Evolutionary conservation across 2,329 filamentous ascomycete genomes (phyloP).

Genomic region (Blumeriella jaapii): DNA sequence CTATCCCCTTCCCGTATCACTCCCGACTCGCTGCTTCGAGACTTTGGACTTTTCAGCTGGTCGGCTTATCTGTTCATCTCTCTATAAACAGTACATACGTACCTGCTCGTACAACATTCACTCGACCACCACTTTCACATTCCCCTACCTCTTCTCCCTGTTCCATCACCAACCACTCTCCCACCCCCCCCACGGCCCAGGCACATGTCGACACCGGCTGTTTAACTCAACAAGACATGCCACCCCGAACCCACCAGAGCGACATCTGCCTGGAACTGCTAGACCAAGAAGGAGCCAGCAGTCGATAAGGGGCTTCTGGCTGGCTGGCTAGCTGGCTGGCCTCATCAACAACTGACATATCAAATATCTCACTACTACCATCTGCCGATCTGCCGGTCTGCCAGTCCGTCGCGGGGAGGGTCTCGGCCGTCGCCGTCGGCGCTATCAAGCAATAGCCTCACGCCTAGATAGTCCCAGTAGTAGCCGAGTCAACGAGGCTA

Average conservation of each 20-base stretch:
- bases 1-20: too few species aligned
- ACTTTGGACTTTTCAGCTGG: too few species aligned
- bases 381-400: not conserved
- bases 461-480: not conserved
- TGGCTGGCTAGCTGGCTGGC: not conserved
- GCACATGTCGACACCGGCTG: not conserved
- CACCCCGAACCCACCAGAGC: constrained; percentile 4
- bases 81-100: too few species aligned
- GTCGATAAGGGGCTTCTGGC: constrained; percentile 1
- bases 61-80: too few species aligned
- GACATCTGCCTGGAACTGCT: constrained; percentile 7
- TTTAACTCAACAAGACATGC: constrained; percentile 2
- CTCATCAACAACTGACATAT: not conserved
- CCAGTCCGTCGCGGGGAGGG: not conserved
- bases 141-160: not conserved
- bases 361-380: too few species aligned
- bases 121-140: not conserved
- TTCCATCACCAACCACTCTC: not conserved
- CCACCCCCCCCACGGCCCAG: not conserved
- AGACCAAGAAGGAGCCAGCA: constrained; percentile 3
- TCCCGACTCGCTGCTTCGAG: too few species aligned
- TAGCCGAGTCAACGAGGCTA: not conserved
- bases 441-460: constrained; percentile 6
- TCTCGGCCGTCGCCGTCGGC: constrained; percentile 1
- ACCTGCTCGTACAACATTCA: not conserved